Evolutionary conservation across 1,284 basidiomycete genomes (phyloP).

Genomic region (Abortiporus biennis): DNA sequence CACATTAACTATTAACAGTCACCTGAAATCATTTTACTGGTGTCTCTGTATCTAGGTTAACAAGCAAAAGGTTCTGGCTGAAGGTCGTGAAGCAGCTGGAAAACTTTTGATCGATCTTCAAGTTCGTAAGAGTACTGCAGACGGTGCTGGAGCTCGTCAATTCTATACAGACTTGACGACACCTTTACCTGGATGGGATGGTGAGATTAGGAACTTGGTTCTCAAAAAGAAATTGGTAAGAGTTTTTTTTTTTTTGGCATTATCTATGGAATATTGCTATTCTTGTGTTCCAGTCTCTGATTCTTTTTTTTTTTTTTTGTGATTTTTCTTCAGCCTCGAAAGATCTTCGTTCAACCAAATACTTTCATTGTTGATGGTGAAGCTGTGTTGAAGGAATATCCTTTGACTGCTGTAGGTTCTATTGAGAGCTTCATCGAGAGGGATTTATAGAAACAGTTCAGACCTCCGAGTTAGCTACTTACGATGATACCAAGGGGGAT

Average conservation of each 20-base stretch:
- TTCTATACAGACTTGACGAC: constrained; percentile 75
- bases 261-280: background rate
- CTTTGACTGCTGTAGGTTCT: constrained; percentile 60
- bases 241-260: constrained; percentile 10
- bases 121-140: constrained; percentile 78
- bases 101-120: constrained; percentile 74
- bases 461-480: no score
- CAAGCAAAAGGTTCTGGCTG: constrained; percentile 54
- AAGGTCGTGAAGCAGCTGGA: constrained; percentile 62
- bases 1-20: background rate
- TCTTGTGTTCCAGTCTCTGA: background rate
- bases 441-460: constrained; percentile 41
- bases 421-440: constrained; percentile 80
- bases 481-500: no score
- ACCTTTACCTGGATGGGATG: constrained; percentile 65
- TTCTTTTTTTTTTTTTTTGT: background rate
- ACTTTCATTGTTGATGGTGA: constrained; percentile 60
- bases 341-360: constrained; percentile 79
- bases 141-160: constrained; percentile 65
- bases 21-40: background rate
- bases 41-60: constrained; percentile 50
- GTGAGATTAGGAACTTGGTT: constrained; percentile 71
- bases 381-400: constrained; percentile 73
- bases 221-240: constrained; percentile 74
- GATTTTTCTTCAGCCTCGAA: constrained; percentile 54